These are phyloP conservation scores for Neonothopanus nambi DNA, from an alignment of 1,284 basidiomycete species.

Conservation along the genomic window DNA sequence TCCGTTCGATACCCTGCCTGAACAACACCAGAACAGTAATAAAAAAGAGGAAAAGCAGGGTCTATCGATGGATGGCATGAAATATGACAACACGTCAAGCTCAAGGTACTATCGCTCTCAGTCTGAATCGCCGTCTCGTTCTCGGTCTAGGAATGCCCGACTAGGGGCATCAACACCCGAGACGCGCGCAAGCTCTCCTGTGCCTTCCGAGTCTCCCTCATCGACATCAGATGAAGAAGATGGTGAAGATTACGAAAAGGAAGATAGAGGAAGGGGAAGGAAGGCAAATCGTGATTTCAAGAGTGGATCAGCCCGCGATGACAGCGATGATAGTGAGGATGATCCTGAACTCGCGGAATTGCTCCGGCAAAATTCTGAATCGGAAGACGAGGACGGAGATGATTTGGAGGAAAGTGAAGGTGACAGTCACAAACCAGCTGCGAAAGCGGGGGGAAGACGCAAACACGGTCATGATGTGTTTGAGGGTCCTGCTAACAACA, in stretches of 20 bases:
- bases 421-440: neutral
- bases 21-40: neutral
- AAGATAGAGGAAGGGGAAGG: conserved; percentile 7
- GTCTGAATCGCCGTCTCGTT: neutral
- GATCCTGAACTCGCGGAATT: conserved; percentile 54
- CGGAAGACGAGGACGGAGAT: conserved; percentile 39
- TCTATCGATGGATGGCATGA: neutral
- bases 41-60: neutral
- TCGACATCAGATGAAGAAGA: conserved; percentile 22
- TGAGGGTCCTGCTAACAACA: conserved; percentile 58
- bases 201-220: conserved; percentile 8
- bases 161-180: neutral
- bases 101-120: neutral
- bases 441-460: conserved; percentile 14
- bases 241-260: conserved; percentile 20
- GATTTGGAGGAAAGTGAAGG: conserved; percentile 12
- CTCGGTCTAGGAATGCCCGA: neutral
- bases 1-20: conserved; percentile 34
- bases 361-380: conserved; percentile 55
- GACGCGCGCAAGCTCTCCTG: conserved; percentile 1
- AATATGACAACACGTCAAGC: conserved; percentile 19
- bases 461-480: conserved; percentile 28
- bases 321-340: conserved; percentile 30
- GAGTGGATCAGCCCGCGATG: conserved; percentile 19
- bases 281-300: conserved; percentile 16